Evolutionary conservation across 768 basidiomycete genomes (phyloP).

Genomic region (Tremella yokohamensis): DNA sequence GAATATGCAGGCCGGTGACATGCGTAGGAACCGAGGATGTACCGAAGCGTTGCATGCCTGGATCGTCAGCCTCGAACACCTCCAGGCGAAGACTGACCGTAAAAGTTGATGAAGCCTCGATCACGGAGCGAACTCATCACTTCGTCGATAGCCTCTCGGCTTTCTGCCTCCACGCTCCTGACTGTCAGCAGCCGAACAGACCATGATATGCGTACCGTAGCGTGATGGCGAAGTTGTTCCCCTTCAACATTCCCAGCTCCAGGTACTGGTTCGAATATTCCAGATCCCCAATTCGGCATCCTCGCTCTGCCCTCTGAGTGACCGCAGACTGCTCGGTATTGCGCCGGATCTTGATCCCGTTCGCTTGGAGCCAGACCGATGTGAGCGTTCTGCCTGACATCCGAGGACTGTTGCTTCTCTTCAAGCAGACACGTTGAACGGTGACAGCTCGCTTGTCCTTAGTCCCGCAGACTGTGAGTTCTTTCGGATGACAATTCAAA

Average conservation of each 20-base stretch:
- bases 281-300: slow-evolving; percentile 81
- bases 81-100: slow-evolving; percentile 60
- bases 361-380: slow-evolving; percentile 78
- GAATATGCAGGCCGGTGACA: slow-evolving; percentile 81
- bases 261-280: slow-evolving; percentile 75
- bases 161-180: slow-evolving; percentile 81
- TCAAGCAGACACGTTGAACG: slow-evolving; percentile 69
- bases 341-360: slow-evolving; percentile 60
- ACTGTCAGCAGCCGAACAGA: slow-evolving; percentile 5
- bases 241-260: slow-evolving; percentile 93
- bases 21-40: slow-evolving; percentile 95
- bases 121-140: slow-evolving; percentile 73
- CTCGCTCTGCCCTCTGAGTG: slow-evolving; percentile 77
- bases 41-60: slow-evolving; percentile 98
- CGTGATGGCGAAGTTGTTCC: slow-evolving; percentile 92
- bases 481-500: slow-evolving; percentile 72
- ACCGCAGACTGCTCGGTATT: slow-evolving; percentile 61
- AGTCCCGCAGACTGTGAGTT: slow-evolving; percentile 86
- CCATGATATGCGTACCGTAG: slow-evolving; percentile 62
- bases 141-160: slow-evolving; percentile 66
- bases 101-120: slow-evolving; percentile 96
- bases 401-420: slow-evolving; percentile 18
- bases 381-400: slow-evolving; percentile 59
- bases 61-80: neutral
- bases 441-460: slow-evolving; percentile 99